These are phyloP conservation scores for Helianthus annuus DNA, from an alignment of 129 eudicot genomes.

Conservation along the genomic window DNA sequence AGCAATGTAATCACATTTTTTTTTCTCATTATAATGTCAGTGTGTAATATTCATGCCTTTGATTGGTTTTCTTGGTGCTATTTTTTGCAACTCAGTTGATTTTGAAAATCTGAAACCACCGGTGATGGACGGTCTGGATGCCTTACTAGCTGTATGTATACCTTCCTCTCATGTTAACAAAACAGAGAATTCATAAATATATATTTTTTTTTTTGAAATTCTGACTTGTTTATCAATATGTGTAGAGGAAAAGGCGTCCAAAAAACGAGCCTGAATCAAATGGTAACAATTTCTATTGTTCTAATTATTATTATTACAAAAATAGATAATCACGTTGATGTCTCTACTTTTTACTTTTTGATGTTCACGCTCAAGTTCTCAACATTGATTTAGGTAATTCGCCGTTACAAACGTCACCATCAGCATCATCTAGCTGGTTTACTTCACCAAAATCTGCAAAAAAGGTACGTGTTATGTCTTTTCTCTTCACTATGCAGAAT, in stretches of 20 bases:
- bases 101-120: slow-evolving; percentile 79
- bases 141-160: slow-evolving; percentile 62
- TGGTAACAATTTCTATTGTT: slow-evolving; percentile 44
- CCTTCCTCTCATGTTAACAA: slow-evolving; percentile 11
- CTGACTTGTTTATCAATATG: slow-evolving; percentile 15
- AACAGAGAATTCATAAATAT: background rate
- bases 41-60: background rate
- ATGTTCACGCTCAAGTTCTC: slow-evolving; percentile 1
- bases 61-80: slow-evolving; percentile 8
- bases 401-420: slow-evolving; percentile 44
- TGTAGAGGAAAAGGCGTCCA: slow-evolving; percentile 67
- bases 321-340: background rate
- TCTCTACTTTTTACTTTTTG: background rate
- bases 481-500: background rate
- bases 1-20: slow-evolving; percentile 15
- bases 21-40: background rate
- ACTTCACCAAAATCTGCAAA: slow-evolving; percentile 79
- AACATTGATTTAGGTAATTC: slow-evolving; percentile 47
- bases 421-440: slow-evolving; percentile 74
- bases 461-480: slow-evolving; percentile 46
- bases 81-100: slow-evolving; percentile 49
- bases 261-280: slow-evolving; percentile 57
- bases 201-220: background rate
- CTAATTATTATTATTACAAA: background rate
- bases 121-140: slow-evolving; percentile 82